Conservation (phyloP, 306 rosid species). For the Vigna nakashimae region DNA sequence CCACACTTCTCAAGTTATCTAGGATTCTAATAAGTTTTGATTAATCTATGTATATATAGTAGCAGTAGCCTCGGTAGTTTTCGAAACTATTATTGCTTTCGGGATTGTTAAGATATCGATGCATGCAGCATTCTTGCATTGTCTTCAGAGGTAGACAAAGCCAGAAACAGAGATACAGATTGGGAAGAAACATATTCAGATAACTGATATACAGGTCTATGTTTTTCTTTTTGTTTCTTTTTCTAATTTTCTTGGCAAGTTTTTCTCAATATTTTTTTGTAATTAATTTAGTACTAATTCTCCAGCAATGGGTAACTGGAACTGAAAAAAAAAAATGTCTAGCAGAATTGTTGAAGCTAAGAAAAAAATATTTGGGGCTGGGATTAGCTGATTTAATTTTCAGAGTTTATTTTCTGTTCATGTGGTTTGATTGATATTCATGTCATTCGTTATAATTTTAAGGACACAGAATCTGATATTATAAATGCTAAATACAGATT, state of each 20-base stretch:
- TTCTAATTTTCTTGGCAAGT: not conserved
- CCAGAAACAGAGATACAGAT: not conserved
- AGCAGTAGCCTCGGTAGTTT: not conserved
- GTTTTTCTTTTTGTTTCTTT: not conserved
- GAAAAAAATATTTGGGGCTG: not conserved
- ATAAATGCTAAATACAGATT: no score
- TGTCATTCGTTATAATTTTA: no score
- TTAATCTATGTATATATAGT: not conserved
- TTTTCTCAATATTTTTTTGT: not conserved
- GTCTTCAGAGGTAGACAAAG: not conserved
- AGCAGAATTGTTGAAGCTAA: not conserved
- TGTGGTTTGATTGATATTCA: not conserved
- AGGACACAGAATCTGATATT: no score
- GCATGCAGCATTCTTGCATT: conserved; percentile 10
- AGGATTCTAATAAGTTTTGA: conserved; percentile 10
- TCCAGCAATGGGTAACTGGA: not conserved
- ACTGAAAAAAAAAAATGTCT: not conserved
- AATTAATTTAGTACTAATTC: not conserved
- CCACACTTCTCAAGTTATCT: conserved; percentile 23
- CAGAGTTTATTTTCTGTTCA: not conserved
- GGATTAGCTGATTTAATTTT: not conserved
- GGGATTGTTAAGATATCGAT: not conserved
- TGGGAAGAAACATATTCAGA: not conserved
- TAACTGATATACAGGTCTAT: not conserved
- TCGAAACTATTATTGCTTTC: not conserved